A percentile compares a stretch with the other conserved stretches of the same genome.
Conservation (phyloP, 2,329 filamentous ascomycete species). For the Ustulina deusta region DNA sequence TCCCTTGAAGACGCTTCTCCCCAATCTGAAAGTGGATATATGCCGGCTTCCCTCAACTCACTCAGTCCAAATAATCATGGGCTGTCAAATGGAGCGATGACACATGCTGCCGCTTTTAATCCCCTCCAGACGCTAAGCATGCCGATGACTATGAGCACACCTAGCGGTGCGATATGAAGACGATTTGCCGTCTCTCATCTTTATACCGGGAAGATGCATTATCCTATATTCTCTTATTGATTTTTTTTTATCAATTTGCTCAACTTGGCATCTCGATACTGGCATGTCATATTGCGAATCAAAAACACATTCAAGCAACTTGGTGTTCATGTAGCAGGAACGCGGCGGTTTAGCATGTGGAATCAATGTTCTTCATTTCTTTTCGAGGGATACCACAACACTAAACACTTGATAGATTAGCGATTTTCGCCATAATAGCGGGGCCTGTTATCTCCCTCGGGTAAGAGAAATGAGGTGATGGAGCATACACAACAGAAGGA, state of each 20-base stretch:
- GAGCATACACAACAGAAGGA: slow-evolving; percentile 25
- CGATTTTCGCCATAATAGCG: slow-evolving; percentile 32
- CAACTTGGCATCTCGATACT: slow-evolving; percentile 44
- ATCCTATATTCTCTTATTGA: slow-evolving; percentile 41
- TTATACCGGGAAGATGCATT: slow-evolving; percentile 42
- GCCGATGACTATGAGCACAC: slow-evolving; percentile 73
- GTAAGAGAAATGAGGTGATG: slow-evolving; percentile 15
- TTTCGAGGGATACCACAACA: slow-evolving; percentile 48
- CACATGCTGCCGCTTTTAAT: slow-evolving; percentile 61
- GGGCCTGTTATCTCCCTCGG: slow-evolving; percentile 16
- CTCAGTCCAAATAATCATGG: slow-evolving; percentile 52
- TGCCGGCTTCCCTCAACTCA: slow-evolving; percentile 64
- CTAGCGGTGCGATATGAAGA: slow-evolving; percentile 56
- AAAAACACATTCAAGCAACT: slow-evolving; percentile 36
- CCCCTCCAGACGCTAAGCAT: slow-evolving; percentile 72
- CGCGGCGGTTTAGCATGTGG: slow-evolving; percentile 37
- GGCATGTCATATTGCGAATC: slow-evolving; percentile 38
- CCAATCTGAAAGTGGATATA: slow-evolving; percentile 74
- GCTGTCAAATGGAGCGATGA: slow-evolving; percentile 48
- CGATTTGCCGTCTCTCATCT: slow-evolving; percentile 35
- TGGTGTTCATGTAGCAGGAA: slow-evolving; percentile 37
- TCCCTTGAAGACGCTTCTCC: slow-evolving; percentile 84
- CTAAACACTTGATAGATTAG: slow-evolving; percentile 48
- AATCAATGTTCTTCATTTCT: slow-evolving; percentile 41
- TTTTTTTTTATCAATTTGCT: slow-evolving; percentile 40